Evolutionary conservation across 441 rosid species (phyloP).

Genomic region (Adansonia madagascariensis): DNA sequence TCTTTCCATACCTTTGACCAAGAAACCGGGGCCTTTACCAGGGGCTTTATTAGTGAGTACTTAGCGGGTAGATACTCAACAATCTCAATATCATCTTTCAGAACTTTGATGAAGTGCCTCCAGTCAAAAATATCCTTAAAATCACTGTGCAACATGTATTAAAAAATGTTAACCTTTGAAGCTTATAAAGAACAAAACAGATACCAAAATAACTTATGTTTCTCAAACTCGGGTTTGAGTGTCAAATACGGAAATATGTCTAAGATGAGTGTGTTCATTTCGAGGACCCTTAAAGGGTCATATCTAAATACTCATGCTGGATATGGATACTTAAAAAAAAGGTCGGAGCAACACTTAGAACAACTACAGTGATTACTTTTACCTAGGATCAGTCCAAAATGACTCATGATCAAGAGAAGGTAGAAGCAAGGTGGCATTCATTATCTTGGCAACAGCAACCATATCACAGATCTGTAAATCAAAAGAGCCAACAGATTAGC

Average conservation of each 20-base stretch:
- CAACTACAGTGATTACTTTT: slow-evolving; percentile 11
- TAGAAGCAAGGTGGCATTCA: slow-evolving; percentile 96
- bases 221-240: too few relatives aligned
- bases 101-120: slow-evolving; percentile 75
- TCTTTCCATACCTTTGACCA: slow-evolving; percentile 83
- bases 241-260: too few relatives aligned
- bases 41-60: slow-evolving; percentile 59
- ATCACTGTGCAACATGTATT: slow-evolving; percentile 50
- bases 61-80: slow-evolving; percentile 75
- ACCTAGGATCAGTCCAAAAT: slow-evolving; percentile 98
- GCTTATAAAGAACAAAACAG: neutral
- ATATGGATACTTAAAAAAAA: too few relatives aligned
- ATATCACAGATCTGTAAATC: slow-evolving; percentile 82
- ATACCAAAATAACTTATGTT: neutral
- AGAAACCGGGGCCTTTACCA: slow-evolving; percentile 86
- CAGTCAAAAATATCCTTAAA: slow-evolving; percentile 95
- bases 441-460: slow-evolving; percentile 92
- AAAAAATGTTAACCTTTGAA: neutral
- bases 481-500: slow-evolving; percentile 21
- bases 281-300: too few relatives aligned
- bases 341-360: neutral
- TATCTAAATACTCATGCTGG: too few relatives aligned
- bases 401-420: slow-evolving; percentile 91
- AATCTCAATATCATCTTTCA: slow-evolving; percentile 73
- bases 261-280: too few relatives aligned